Evolutionary conservation across 352 stramenopile genomes (phyloP).

Genomic region (Pythium periplocum): DNA sequence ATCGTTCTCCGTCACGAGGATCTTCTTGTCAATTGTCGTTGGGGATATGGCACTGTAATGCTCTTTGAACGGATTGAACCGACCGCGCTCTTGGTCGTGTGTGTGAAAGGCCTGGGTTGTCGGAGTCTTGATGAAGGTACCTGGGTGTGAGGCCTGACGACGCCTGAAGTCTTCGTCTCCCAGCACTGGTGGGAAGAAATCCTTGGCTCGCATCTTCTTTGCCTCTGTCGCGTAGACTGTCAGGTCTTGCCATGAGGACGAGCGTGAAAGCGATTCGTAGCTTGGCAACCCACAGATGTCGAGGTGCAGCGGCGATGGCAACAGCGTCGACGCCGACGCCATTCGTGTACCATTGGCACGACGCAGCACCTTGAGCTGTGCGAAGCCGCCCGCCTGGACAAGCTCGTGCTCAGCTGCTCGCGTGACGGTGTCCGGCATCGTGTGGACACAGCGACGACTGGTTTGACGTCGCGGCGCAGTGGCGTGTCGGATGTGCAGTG

Average conservation of each 20-base stretch:
- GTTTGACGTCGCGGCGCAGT: too few species aligned
- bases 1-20: slow-evolving; percentile 43
- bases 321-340: too few species aligned
- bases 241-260: neutral
- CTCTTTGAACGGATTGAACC: slow-evolving; percentile 8
- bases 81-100: neutral
- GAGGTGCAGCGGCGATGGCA: neutral
- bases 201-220: slow-evolving; percentile 1
- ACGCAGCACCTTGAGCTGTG: too few species aligned
- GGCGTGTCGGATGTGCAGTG: too few species aligned
- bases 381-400: too few species aligned
- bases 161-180: neutral
- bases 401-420: too few species aligned
- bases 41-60: slow-evolving; percentile 24
- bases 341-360: too few species aligned
- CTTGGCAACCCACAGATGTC: neutral
- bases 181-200: neutral
- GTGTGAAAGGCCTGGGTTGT: neutral
- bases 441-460: too few species aligned
- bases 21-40: slow-evolving; percentile 33
- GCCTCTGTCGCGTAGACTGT: neutral
- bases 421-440: too few species aligned
- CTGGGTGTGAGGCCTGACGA: neutral
- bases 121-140: neutral
- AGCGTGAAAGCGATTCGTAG: neutral